Percentiles rank a stretch among this genome's conserved stretches.
phyloP scores from a whole-genome alignment of 495 filamentous ascomycete genomes.

The Trichoderma erinaceum region DNA sequence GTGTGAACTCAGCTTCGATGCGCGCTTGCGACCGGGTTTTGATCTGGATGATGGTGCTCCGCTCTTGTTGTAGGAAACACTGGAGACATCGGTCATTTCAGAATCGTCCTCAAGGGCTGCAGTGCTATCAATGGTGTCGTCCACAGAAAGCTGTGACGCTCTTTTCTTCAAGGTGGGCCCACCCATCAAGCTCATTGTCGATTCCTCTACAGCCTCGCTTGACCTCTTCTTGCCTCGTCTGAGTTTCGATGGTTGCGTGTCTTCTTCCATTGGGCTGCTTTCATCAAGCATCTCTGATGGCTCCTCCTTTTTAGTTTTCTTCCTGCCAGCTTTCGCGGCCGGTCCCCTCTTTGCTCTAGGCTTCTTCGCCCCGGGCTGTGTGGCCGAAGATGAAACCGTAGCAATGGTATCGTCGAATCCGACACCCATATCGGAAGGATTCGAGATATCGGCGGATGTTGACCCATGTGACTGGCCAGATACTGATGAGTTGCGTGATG shows the following conservation, averaged over 20 bases:
- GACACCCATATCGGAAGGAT: slow-evolving; percentile 36
- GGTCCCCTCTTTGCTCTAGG: slow-evolving; percentile 47
- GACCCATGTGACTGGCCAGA: slow-evolving; percentile 62
- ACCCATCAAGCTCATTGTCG: slow-evolving; percentile 33
- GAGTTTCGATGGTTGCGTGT: background rate
- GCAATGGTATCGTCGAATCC: slow-evolving; percentile 66
- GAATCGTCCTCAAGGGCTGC: slow-evolving; percentile 26
- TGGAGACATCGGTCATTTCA: slow-evolving; percentile 30
- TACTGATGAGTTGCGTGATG: slow-evolving; percentile 63
- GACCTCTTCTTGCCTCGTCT: slow-evolving; percentile 56
- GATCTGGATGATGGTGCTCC: slow-evolving; percentile 33
- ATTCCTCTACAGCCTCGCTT: slow-evolving; percentile 55
- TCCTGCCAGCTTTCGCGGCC: slow-evolving; percentile 41
- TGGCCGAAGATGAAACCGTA: slow-evolving; percentile 52
- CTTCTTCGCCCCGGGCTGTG: slow-evolving; percentile 46
- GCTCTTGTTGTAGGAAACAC: slow-evolving; percentile 37
- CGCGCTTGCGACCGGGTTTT: background rate
- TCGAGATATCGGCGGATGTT: slow-evolving; percentile 39
- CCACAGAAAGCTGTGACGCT: slow-evolving; percentile 46
- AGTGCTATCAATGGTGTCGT: slow-evolving; percentile 23
- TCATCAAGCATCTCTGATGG: slow-evolving; percentile 44
- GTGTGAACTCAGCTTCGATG: slow-evolving; percentile 16
- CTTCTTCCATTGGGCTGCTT: slow-evolving; percentile 22
- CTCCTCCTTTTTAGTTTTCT: slow-evolving; percentile 56
- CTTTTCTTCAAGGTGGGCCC: slow-evolving; percentile 61